Evolutionary conservation across 176 grass and related monocot genomes (phyloP).

Genomic region (Themeda triandra): DNA sequence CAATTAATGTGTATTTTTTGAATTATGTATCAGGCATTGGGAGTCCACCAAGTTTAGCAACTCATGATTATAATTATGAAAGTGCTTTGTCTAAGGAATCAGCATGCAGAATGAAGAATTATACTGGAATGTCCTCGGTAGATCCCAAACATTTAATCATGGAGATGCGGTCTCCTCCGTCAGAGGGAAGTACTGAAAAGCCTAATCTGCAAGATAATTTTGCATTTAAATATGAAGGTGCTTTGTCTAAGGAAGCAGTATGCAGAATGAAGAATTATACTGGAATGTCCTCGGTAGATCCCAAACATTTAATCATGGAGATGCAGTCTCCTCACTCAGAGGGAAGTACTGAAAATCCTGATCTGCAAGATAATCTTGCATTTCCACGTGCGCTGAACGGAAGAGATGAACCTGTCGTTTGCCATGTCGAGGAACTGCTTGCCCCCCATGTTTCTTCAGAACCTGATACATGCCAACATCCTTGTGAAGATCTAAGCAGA

Average conservation of each 20-base stretch:
- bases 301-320: constrained; percentile 6
- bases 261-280: not conserved
- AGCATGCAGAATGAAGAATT: not conserved
- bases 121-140: constrained; percentile 17
- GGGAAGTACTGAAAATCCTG: not conserved
- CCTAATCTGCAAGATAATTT: not conserved
- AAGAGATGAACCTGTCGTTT: not conserved
- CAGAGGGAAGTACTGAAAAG: not conserved
- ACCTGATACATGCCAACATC: constrained; percentile 3
- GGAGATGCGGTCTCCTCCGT: not conserved
- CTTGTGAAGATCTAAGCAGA: constrained; percentile 13
- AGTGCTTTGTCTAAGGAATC: not conserved
- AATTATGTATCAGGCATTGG: constrained; percentile 1
- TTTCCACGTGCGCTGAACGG: not conserved
- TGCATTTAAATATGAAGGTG: not conserved
- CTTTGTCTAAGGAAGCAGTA: not conserved
- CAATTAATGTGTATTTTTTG: not conserved
- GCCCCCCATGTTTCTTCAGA: constrained; percentile 10
- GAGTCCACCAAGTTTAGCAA: not conserved
- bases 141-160: constrained; percentile 6
- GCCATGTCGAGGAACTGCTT: not conserved
- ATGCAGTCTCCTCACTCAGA: not conserved
- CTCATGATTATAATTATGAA: not conserved
- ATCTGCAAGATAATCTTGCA: not conserved
- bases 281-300: constrained; percentile 17